Base-by-base conservation (phyloP, 305 asterid genomes). In the Rubia occidens region DNA sequence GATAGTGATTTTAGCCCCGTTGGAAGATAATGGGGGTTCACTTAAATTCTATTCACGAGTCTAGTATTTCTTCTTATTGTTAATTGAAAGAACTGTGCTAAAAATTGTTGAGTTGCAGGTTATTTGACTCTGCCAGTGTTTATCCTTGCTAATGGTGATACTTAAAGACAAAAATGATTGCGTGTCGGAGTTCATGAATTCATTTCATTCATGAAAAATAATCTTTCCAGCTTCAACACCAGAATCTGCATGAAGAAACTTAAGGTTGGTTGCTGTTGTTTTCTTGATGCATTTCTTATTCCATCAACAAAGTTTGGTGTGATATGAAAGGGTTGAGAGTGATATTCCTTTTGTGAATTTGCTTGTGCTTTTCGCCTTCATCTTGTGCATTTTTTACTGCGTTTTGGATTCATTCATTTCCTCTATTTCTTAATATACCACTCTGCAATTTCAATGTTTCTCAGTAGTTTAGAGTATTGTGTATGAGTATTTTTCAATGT, bases 21-120 rank as follows among this genome's bases (percentile, higher is more conserved):
- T 0, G 71, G 54, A 35, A 44, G 67, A 65, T 39, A 14, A 6
- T 64, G 3, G 17, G 69, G 69, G 2, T 8, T 42, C 15, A 8
- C 75, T 66, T 0, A 78, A 78, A 51, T 60, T 75, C n/a, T 65
- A 42, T 29, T 71, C 76, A 9, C 18, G 20, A 8, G 17, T 66
- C 29, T 6, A 64, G 64, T 13, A 43, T 49, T 5, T 78, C 71
- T 37, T 64, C 78, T 37, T 26, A n/a, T 5, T 54, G 17, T 6
- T 26, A 26, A 3, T 21, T 54, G 0, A n/a, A 18, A 26, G 8
- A 54, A 0, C 26, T 2, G 17, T n/a, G 60, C 60, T 54, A n/a
- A 17, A 7, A 0, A 18, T 18, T 54, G 60, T 18, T n/a, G 58
- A 0, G 5, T 51, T 5, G 7, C 3, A 14, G 58, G 58, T n/a